These are phyloP conservation scores for Ceratobasidium sp. DNA, from an alignment of 1,284 basidiomycete genomes.

Conservation along the genomic window DNA sequence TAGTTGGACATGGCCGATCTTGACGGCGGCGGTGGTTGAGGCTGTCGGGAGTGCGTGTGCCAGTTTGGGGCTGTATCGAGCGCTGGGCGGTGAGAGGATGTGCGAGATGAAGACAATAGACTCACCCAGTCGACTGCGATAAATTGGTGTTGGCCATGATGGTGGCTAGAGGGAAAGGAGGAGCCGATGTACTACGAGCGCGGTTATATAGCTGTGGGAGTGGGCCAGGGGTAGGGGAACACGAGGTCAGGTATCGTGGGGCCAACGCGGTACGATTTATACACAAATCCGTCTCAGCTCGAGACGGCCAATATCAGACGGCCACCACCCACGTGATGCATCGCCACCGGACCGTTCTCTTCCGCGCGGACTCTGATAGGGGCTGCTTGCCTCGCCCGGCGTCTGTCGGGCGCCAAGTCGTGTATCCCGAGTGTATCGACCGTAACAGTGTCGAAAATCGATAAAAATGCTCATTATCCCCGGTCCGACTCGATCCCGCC, in stretches of 20 bases:
- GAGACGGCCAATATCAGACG: background rate
- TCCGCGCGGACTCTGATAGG: background rate
- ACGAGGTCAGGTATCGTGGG: constrained; percentile 28
- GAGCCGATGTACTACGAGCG: background rate
- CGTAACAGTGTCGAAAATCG: background rate
- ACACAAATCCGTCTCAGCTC: constrained; percentile 20
- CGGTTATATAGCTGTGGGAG: constrained; percentile 7
- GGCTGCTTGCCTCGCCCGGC: background rate
- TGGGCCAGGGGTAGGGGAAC: constrained; percentile 30
- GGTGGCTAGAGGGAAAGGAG: background rate
- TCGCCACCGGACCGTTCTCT: background rate
- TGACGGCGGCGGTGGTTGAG: constrained; percentile 16
- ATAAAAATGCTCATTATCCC: background rate
- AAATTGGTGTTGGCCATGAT: constrained; percentile 8
- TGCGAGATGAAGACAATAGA: background rate
- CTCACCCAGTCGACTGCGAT: constrained; percentile 10
- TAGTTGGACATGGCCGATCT: constrained; percentile 38
- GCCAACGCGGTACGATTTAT: too few relatives aligned
- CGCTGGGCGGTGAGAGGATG: background rate
- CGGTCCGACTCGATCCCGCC: background rate
- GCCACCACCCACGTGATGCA: background rate
- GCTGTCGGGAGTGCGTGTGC: constrained; percentile 33
- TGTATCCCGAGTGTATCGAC: background rate
- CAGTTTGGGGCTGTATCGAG: constrained; percentile 13
- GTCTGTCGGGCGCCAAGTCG: background rate